These are phyloP conservation scores for Babjeviella inositovora DNA, from an alignment of 805 yeast species.

Conservation along the genomic window DNA sequence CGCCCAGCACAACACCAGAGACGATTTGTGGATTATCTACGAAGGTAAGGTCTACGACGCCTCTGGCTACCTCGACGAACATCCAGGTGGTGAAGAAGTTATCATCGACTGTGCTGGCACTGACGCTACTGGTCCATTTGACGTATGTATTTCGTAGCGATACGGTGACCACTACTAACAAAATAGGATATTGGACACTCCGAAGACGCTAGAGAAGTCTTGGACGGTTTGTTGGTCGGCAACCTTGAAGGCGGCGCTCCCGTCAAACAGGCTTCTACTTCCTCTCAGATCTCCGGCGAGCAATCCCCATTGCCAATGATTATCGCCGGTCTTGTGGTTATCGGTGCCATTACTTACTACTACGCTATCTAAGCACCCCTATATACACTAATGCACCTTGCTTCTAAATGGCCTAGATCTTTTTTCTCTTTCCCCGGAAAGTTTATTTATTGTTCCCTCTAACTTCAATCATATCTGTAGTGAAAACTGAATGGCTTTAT, in stretches of 20 bases:
- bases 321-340: constrained; percentile 15
- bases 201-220: constrained; percentile 78
- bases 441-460: too few species aligned
- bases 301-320: constrained; percentile 11
- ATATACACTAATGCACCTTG: too few species aligned
- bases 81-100: constrained; percentile 71
- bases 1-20: constrained; percentile 53
- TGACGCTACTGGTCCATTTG: constrained; percentile 57
- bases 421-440: too few species aligned
- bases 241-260: constrained; percentile 49
- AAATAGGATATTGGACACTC: constrained; percentile 97
- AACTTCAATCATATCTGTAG: too few species aligned
- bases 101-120: constrained; percentile 65
- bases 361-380: too few species aligned
- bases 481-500: too few species aligned
- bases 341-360: constrained; percentile 28
- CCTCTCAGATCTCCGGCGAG: constrained; percentile 5
- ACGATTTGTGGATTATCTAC: constrained; percentile 73
- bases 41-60: constrained; percentile 71
- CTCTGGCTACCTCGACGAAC: constrained; percentile 53
- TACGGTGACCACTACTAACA: too few species aligned
- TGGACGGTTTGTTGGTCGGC: constrained; percentile 60
- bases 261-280: constrained; percentile 7
- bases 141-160: too few species aligned
- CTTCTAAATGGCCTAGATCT: too few species aligned